A percentile compares a stretch with the other conserved stretches of the same genome.
These are phyloP conservation scores for Penicillium aurantiogriseum DNA, from an alignment of 2,329 filamentous ascomycete genomes.

Conservation along the genomic window DNA sequence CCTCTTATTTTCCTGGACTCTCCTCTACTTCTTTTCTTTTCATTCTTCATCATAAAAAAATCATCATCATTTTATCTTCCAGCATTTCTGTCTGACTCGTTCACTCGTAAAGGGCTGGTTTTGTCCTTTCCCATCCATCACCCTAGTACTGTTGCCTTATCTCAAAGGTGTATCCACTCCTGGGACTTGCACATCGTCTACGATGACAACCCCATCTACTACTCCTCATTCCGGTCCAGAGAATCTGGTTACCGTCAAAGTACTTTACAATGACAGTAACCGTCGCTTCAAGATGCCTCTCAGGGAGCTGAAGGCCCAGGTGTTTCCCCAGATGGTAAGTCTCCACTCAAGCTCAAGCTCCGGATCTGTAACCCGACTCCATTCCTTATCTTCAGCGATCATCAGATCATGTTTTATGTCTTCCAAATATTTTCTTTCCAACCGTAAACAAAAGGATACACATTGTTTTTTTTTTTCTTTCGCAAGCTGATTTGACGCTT, in stretches of 20 bases:
- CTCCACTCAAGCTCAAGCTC: conserved; percentile 33
- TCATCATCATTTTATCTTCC: conserved; percentile 13
- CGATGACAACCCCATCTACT: conserved; percentile 42
- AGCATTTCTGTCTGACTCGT: conserved; percentile 7
- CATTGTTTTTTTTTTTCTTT: conserved; percentile 5
- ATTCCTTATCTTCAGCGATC: conserved; percentile 19
- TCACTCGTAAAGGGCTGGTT: conserved; percentile 11
- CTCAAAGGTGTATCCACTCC: conserved; percentile 13
- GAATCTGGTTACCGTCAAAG: conserved; percentile 80
- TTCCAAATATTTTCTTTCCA: background rate
- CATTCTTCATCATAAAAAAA: conserved; percentile 10
- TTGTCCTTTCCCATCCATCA: background rate
- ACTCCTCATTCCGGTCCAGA: conserved; percentile 56
- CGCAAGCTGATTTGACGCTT: conserved; percentile 14
- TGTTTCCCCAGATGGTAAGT: conserved; percentile 81
- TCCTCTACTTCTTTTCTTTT: conserved; percentile 14
- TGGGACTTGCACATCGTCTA: conserved; percentile 6
- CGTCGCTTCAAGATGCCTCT: conserved; percentile 87
- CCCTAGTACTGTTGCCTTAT: conserved; percentile 13
- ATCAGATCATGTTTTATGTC: conserved; percentile 4
- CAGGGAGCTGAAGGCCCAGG: conserved; percentile 71
- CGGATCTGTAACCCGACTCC: conserved; percentile 23
- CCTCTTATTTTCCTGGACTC: conserved; percentile 15
- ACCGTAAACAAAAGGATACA: background rate
- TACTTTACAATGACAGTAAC: conserved; percentile 71